Evolutionary conservation across 2,329 filamentous ascomycete genomes (phyloP), one percentile per base, ranked within the genome.

Genomic region (Diaporthe ilicicola): DNA sequence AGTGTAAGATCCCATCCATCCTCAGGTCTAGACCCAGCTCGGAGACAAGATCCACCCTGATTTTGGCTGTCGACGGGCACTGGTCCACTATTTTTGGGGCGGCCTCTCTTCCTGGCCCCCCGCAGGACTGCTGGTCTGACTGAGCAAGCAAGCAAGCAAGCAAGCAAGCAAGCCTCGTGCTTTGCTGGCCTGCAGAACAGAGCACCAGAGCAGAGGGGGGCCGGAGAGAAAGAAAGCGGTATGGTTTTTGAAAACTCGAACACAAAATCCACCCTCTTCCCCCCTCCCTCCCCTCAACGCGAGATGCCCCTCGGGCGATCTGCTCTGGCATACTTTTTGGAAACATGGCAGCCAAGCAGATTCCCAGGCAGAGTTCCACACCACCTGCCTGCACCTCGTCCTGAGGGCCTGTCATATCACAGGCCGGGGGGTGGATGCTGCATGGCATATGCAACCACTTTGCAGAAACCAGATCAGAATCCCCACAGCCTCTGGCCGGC

Each of bases 381-480:
- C 65, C 53, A 56, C n/a, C 50, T 17, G 42, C 1, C 42, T 24
- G 29, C 59, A 50, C 42, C 29, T 68, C 6, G 42, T 10, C 29
- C 19, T 27, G 65, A 50, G 66, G 53, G 34, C 66, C 66, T 68
- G 46, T 68, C 32, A 50, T 50, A 32, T 50, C 66, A 22, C 8
- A 39, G 42, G 51, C 22, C 50, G 39, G 66, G 66, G 66, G 46
- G 22, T 42, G 53, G 53, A 24, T 37, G 59, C 44, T 56, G 53
- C 66, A 67, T 56, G 34, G 27, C 42, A 56, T 37, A 59, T 68
- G 66, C 66, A 50, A 50, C 66, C 66, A 68, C 65, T 68, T 29
- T 68, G 53, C 65, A 68, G 65, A 68, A 68, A 50, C 65, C 46
- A 68, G 66, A 59, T 50, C 53, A 50, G 46, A 59, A 19, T 42